phyloP scores from a whole-genome alignment of 2,329 filamentous ascomycete genomes.

The Ophiosphaerella korrae region DNA sequence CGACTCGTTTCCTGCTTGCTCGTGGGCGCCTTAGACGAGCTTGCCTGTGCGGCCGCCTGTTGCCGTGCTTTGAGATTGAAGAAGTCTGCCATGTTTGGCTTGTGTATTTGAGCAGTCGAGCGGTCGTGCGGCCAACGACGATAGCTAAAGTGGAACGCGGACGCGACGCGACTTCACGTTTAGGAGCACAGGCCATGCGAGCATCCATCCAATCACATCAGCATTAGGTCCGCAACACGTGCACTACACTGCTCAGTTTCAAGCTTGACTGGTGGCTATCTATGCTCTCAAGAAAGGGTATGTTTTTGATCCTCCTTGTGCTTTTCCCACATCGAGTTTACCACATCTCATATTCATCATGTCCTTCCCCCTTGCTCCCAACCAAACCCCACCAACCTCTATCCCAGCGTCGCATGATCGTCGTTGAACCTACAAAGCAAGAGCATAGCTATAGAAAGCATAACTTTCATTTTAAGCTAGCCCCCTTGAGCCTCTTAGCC shows the following conservation, averaged over 20 bases:
- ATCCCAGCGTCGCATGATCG: constrained; percentile 13
- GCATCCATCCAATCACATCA: constrained; percentile 19
- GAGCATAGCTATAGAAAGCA: constrained; percentile 20
- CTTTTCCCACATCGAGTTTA: no score
- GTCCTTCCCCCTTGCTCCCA: not conserved
- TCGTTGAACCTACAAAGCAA: constrained; percentile 25
- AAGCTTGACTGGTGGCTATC: constrained; percentile 7
- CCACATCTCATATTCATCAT: no score
- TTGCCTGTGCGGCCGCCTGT: constrained; percentile 72
- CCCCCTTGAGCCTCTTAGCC: constrained; percentile 69
- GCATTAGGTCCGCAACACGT: constrained; percentile 3
- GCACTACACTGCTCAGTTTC: no score
- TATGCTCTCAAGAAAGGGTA: not conserved
- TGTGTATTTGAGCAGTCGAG: constrained; percentile 9
- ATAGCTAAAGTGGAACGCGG: constrained; percentile 39
- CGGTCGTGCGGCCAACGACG: constrained; percentile 8
- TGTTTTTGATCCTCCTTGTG: not conserved
- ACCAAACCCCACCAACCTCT: constrained; percentile 2
- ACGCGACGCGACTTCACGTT: constrained; percentile 41
- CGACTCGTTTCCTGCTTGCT: constrained; percentile 66
- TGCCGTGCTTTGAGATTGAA: constrained; percentile 92
- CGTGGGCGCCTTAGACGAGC: constrained; percentile 69
- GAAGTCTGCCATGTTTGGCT: constrained; percentile 75
- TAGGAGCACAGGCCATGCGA: constrained; percentile 21
- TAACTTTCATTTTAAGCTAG: constrained; percentile 55